Conservation (phyloP, 2,329 filamentous ascomycete species). For the Colletotrichum musae region DNA sequence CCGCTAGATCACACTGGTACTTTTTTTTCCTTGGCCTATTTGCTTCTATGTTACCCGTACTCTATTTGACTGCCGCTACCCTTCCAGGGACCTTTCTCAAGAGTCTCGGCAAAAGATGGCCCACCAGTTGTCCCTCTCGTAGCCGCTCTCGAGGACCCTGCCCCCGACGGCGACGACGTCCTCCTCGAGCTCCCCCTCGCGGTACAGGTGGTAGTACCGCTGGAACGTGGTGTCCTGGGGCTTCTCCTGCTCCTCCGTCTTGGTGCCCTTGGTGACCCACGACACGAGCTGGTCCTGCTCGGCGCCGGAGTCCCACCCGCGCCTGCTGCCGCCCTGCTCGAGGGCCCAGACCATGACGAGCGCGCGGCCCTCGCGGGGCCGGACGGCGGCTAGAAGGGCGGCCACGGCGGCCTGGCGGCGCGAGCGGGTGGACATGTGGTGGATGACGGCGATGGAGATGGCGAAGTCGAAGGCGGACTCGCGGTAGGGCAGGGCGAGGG, state of each 20-base stretch:
- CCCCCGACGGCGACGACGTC: conserved; percentile 84
- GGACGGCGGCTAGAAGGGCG: conserved; percentile 78
- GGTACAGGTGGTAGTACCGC: conserved; percentile 95
- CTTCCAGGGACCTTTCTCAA: background rate
- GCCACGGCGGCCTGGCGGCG: conserved; percentile 81
- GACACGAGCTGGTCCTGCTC: conserved; percentile 95
- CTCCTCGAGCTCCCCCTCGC: conserved; percentile 86
- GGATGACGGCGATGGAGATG: conserved; percentile 93
- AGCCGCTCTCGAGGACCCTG: conserved; percentile 82
- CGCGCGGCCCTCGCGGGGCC: conserved; percentile 73
- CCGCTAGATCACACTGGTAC: conserved; percentile 26
- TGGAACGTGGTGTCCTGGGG: conserved; percentile 72
- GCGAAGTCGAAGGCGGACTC: conserved; percentile 78
- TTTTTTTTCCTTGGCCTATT: background rate
- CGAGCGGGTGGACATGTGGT: conserved; percentile 87
- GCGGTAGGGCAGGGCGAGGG: conserved; percentile 85
- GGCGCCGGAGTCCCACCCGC: conserved; percentile 88
- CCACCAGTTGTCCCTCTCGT: conserved; percentile 99
- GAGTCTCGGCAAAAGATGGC: conserved; percentile 68
- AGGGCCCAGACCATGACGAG: conserved; percentile 96
- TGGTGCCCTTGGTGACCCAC: conserved; percentile 78
- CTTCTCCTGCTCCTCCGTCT: conserved; percentile 43
- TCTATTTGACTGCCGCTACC: background rate
- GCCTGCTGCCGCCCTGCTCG: conserved; percentile 87
- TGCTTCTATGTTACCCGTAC: background rate